These are phyloP conservation scores for Claviceps sp. DNA, from an alignment of 2,329 filamentous ascomycete genomes.

Conservation along the genomic window DNA sequence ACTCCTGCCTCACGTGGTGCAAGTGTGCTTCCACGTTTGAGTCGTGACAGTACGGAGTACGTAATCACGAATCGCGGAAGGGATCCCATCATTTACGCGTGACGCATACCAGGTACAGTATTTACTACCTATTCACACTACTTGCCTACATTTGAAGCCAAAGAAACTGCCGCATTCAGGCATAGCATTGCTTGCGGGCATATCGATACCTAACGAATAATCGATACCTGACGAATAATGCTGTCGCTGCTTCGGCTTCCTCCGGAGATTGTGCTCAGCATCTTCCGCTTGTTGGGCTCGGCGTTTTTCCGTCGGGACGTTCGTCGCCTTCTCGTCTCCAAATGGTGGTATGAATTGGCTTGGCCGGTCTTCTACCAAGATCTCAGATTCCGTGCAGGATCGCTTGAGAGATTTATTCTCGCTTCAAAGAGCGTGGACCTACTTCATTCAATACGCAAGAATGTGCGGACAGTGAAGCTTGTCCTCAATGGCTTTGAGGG, in stretches of 20 bases:
- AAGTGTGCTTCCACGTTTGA: too few species aligned
- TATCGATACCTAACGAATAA: background rate
- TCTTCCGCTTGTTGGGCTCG: slow-evolving; percentile 5
- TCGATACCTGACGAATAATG: background rate
- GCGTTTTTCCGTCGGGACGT: slow-evolving; percentile 5
- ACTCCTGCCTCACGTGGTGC: too few species aligned
- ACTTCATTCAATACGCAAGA: slow-evolving; percentile 1
- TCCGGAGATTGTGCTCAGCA: slow-evolving; percentile 4
- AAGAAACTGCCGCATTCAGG: too few species aligned
- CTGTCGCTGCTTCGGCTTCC: slow-evolving; percentile 5
- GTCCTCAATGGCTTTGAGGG: slow-evolving; percentile 4
- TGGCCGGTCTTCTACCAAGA: slow-evolving; percentile 4
- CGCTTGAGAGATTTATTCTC: slow-evolving; percentile 1
- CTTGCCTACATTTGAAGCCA: too few species aligned
- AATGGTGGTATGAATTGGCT: slow-evolving; percentile 5
- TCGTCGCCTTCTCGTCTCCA: slow-evolving; percentile 5
- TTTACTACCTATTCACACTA: too few species aligned
- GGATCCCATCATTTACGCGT: too few species aligned
- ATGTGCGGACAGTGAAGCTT: slow-evolving; percentile 1
- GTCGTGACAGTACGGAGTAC: too few species aligned
- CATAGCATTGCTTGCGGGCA: too few species aligned
- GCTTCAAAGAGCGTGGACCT: background rate
- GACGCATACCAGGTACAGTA: too few species aligned
- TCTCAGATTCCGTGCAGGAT: slow-evolving; percentile 2
- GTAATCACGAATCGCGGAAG: too few species aligned